Conservation (phyloP, 129 eudicot species). For the Artemisia annua region DNA sequence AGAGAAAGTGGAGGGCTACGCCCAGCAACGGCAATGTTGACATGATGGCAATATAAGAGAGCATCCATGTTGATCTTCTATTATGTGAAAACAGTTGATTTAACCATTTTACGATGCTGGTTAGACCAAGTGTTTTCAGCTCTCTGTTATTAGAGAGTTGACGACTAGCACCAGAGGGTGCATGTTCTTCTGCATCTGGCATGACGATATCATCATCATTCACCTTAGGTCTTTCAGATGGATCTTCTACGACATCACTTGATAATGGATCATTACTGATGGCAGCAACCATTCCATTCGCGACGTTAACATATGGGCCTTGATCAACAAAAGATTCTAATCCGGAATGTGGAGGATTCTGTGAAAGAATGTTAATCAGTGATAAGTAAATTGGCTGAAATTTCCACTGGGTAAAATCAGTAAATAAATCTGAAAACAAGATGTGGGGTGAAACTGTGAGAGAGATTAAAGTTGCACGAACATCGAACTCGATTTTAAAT, state of each 20-base stretch:
- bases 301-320: conserved; percentile 70
- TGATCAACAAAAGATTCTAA: conserved; percentile 71
- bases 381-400: too few species aligned
- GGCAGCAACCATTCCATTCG: conserved; percentile 79
- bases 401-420: too few species aligned
- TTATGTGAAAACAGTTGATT: conserved; percentile 37
- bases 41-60: conserved; percentile 44
- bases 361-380: background rate
- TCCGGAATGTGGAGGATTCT: conserved; percentile 41
- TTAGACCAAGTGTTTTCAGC: conserved; percentile 8
- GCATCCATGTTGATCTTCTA: conserved; percentile 57
- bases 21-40: conserved; percentile 52
- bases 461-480: too few species aligned
- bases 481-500: too few species aligned
- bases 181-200: conserved; percentile 27
- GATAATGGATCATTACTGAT: conserved; percentile 44
- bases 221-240: conserved; percentile 25
- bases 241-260: conserved; percentile 29
- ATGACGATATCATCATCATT: background rate
- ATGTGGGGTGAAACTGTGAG: too few species aligned
- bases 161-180: background rate
- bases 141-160: conserved; percentile 21
- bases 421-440: too few species aligned
- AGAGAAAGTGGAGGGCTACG: conserved; percentile 32
- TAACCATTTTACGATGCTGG: conserved; percentile 35